Conservation (phyloP, 139 green algal genomes). For the Volvox africanus region DNA sequence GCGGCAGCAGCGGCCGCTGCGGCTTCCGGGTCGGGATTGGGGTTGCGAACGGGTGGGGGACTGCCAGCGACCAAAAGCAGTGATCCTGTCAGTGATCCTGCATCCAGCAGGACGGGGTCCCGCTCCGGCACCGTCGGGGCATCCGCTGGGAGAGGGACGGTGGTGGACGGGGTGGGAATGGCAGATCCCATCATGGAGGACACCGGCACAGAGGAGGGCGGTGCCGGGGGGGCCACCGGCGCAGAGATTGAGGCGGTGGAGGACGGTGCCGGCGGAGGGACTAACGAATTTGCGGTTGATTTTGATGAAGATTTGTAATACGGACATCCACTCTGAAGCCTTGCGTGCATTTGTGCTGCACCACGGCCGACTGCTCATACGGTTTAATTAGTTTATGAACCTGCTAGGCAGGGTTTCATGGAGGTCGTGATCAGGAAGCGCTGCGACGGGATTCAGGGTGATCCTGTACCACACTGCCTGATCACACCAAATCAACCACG, state of each 20-base stretch:
- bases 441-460: too few species aligned
- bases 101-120: background rate
- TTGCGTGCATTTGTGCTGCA: too few species aligned
- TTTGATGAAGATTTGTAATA: conserved; percentile 38
- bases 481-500: too few species aligned
- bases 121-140: too few species aligned
- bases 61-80: background rate
- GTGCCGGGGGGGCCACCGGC: background rate
- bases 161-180: background rate
- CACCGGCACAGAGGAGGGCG: background rate
- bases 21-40: background rate
- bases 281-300: conserved; percentile 47
- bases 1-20: background rate
- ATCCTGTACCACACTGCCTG: too few species aligned
- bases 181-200: background rate
- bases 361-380: too few species aligned
- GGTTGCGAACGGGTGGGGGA: background rate
- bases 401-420: too few species aligned
- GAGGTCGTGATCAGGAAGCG: too few species aligned
- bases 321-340: background rate
- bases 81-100: too few species aligned
- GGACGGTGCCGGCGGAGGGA: conserved; percentile 21
- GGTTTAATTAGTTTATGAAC: too few species aligned
- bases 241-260: conserved; percentile 22
- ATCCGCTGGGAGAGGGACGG: background rate